Base-by-base conservation (phyloP, 1,284 basidiomycete genomes). In the Microbotryum intermedium region DNA sequence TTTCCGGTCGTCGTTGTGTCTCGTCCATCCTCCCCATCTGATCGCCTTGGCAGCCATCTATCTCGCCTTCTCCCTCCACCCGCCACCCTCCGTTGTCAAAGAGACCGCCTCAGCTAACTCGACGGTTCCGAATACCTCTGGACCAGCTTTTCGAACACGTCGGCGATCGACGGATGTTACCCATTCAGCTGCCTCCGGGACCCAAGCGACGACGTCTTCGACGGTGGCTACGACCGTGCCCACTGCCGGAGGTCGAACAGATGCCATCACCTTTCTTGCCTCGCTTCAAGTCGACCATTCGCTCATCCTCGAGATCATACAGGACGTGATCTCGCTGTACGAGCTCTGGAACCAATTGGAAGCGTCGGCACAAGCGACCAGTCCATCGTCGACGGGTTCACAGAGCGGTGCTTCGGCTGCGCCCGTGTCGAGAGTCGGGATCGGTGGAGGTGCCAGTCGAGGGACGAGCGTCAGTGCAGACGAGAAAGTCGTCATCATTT, bases 11-110 rank as follows among this genome's bases (percentile, higher is more conserved):
- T 87, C 93, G 57, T 78, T 97, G 13, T 90, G 88, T 68, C 83
- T 97, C 11, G 76, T 95, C 42, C 87, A 97, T 71, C 91, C 94
- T 0, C 94, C 94, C 0, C 91, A 97, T 74, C 80, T 97, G 59
- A 87, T 97, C 62, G 92, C 94, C 20, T 82, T 97, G 62, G 85
- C 92, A 0, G 86, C 90, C 0, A 81, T 97, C 58, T 97, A 91
- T 75, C 82, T 97, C 61, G 85, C 86, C 0, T 84, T 91, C 70
- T 81, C 86, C 50, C 78, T 67, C 66, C 68, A 50, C 71, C 76
- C 69, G 46, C 71, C 57, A 57, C 67, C 49, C 62, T 76, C 11
- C 65, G 69, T 20, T 64, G 73, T 43, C 64, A 39, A 39, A 39
- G 34, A 39, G 57, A 53, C 45, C 50, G 43, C 29, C 49, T 23